Evolutionary conservation across 257 asterid species (phyloP).

Genomic region (Forsythia viridissima): DNA sequence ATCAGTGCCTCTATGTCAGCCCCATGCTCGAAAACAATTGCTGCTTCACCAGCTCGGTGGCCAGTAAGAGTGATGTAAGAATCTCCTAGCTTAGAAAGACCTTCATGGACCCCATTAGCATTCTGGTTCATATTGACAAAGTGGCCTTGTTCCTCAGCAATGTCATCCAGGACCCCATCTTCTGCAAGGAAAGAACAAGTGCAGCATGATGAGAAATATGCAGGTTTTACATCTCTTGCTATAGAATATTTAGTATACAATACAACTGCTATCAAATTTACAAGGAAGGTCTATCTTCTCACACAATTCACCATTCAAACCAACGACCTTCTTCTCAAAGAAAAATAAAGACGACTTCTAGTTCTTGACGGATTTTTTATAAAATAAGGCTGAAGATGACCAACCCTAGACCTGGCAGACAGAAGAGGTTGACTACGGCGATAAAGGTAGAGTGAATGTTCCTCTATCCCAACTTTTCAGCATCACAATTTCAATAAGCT

Average conservation of each 20-base stretch:
- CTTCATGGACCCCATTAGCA: constrained; percentile 48
- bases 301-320: not conserved
- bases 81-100: constrained; percentile 44
- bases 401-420: not conserved
- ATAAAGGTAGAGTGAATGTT: not conserved
- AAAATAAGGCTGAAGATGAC: not conserved
- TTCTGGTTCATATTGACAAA: constrained; percentile 54
- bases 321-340: not conserved
- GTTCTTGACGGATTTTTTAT: not conserved
- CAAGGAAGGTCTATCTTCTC: not conserved
- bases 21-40: constrained; percentile 88
- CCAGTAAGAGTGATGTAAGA: constrained; percentile 72
- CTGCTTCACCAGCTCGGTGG: constrained; percentile 97
- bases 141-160: constrained; percentile 40
- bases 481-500: not conserved
- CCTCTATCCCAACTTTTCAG: not conserved
- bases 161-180: constrained; percentile 41
- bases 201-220: not conserved
- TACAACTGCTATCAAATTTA: not conserved
- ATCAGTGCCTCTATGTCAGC: constrained; percentile 89
- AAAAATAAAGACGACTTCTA: not conserved
- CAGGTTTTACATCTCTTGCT: not conserved
- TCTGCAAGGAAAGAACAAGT: constrained; percentile 32
- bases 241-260: not conserved
- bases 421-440: not conserved